These are phyloP conservation scores for Zasmidium citrigriseum DNA, from an alignment of 2,329 filamentous ascomycete species.

Conservation along the genomic window DNA sequence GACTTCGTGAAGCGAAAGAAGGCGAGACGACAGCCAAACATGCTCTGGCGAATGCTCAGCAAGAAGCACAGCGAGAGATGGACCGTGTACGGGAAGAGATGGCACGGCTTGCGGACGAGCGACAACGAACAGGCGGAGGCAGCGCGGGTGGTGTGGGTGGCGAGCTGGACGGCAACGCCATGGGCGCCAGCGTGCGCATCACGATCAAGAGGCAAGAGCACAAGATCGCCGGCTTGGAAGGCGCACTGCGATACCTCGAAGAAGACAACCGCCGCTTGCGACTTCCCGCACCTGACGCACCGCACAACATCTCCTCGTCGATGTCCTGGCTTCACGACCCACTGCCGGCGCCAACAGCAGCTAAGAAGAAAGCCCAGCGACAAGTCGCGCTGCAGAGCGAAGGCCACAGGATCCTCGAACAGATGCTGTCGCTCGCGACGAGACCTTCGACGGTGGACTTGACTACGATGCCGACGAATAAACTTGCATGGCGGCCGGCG, in stretches of 20 bases:
- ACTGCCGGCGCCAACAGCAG: constrained; percentile 46
- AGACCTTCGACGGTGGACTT: constrained; percentile 62
- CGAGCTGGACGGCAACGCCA: constrained; percentile 64
- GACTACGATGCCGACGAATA: constrained; percentile 58
- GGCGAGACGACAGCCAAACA: constrained; percentile 58
- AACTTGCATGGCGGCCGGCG: constrained; percentile 66
- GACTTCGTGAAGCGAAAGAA: constrained; percentile 32
- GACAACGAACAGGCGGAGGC: constrained; percentile 45
- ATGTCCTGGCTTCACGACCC: constrained; percentile 67
- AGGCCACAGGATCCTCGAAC: constrained; percentile 63
- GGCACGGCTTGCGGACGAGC: constrained; percentile 28
- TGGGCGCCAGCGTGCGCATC: constrained; percentile 70
- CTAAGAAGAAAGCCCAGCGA: constrained; percentile 37
- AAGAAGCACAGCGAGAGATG: constrained; percentile 29
- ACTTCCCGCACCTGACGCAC: constrained; percentile 37
- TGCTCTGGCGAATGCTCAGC: constrained; percentile 27
- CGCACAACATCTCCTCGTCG: constrained; percentile 25
- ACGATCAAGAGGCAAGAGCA: constrained; percentile 67
- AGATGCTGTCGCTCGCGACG: constrained; percentile 64
- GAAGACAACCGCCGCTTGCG: constrained; percentile 67
- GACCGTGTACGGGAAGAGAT: constrained; percentile 33
- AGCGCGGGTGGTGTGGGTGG: constrained; percentile 44
- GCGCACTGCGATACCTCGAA: constrained; percentile 67
- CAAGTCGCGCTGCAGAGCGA: constrained; percentile 59
- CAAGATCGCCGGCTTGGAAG: constrained; percentile 66